Evolutionary conservation across 345 rosid genomes (phyloP), one percentile per base, ranked within the genome.

Genomic region (Clausena lansium): DNA sequence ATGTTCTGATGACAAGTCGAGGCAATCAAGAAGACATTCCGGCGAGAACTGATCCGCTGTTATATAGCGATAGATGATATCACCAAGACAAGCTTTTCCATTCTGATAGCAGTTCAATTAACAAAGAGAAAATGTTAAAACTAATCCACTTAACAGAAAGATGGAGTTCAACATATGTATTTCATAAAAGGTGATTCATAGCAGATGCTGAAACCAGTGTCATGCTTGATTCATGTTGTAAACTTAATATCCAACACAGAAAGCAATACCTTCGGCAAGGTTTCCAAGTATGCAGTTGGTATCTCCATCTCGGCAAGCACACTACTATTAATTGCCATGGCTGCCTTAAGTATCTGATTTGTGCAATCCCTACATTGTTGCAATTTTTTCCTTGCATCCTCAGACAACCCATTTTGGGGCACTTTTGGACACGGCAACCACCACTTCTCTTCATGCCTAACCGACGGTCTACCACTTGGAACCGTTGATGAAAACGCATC

Each of bases 391-490:
- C 95, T 93, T 1, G 89, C 78, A 63, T 89, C 98, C 47, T 89
- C 89, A 0, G 96, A 94, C 83, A 97, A 83, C 52, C 99, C 97
- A 61, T 86, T 86, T 62, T 89, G 74, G 0, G 94, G 96, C 38
- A 97, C 87, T 86, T 91, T 94, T 0, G 99, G 99, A 76, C 93
- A 91, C 0, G 97, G 94, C 80, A 88, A 75, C 97, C 97, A 91
- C 97, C 95, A 91, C 75, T 91, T 91, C 70, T 97, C 99, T 78
- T 97, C 98, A 90, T 97, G 97, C 89, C 99, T 89, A 82, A 88
- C 84, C 0, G 95, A 92, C 20, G 90, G 94, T 75, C 92, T 83
- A 66, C 89, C 94, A 52, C 82, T 81, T 30, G 88, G 78, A 84
- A 88, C 76, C 15, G 87, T 83, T 1, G 91, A 86, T 20, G 84